Evolutionary conservation across 768 basidiomycete species (phyloP), one percentile per base, ranked within the genome.

Genomic region (Heimioporus sp.): DNA sequence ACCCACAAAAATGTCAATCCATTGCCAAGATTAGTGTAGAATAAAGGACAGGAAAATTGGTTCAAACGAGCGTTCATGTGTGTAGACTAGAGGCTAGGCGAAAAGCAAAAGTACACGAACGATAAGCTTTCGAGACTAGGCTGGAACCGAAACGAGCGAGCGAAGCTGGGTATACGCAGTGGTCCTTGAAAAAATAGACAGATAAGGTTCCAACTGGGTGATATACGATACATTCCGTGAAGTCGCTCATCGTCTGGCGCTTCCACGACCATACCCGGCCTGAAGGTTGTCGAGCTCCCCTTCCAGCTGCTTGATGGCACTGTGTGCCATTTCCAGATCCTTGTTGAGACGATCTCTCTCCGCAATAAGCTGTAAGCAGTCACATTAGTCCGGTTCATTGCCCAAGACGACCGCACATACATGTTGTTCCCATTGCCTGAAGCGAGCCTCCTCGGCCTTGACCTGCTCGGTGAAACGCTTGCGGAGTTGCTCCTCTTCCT

Each of bases 381-480:
- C 31, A 48, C 36, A 40, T 67, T 20, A 65, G 62, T 49, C 57
- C 54, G 37, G 54, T 30, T 46, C 31, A 35, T 10, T 11, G 39
- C 1, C 10, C 0, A 16, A 24, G 10, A 15, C 16, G 10, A 21
- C 0, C 1, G 2, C 10, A 79, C 89, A 63, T 69, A 95, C 92
- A 73, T 97, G 93, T 74, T 96, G 92, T 70, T 98, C 97, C 97
- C 97, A 99, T 62, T 98, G 94, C 70, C 97, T 85, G 81, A 99
- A 99, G 55, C 97, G 80, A 12, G 90, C 81, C 68, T 99, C 97
- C 77, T 99, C 97, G 52, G 92, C 80, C 79, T 99, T 99, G 81
- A 99, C 97, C 76, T 99, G 97, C 73, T 99, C 97, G 30, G 97
- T 99, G 75, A 99, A 99, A 56, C 94, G 85, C 80, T 95, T 98